phyloP scores from a whole-genome alignment of 495 filamentous ascomycete species.

The Tuber microsphaerosporum region DNA sequence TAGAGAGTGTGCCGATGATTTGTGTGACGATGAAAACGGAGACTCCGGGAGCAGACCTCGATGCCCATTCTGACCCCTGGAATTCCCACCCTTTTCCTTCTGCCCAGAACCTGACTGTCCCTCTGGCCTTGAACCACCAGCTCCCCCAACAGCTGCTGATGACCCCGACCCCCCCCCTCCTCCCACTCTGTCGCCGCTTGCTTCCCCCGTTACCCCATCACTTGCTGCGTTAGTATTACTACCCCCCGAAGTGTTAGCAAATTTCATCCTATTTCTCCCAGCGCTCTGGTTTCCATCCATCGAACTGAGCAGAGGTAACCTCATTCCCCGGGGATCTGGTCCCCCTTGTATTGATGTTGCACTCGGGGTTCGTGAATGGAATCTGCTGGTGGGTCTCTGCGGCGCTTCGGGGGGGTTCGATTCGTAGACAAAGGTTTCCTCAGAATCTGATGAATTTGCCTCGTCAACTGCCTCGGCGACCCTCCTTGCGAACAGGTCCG shows the following conservation, averaged over 20 bases:
- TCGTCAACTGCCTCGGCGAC: constrained; percentile 89
- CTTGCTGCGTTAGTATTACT: constrained; percentile 52
- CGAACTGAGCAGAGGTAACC: constrained; percentile 45
- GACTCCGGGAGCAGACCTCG: constrained; percentile 71
- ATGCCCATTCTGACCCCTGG: constrained; percentile 55
- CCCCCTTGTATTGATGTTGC: constrained; percentile 74
- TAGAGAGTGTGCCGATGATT: constrained; percentile 43
- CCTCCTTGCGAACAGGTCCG: constrained; percentile 95
- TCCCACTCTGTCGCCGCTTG: constrained; percentile 57
- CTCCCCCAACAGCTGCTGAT: constrained; percentile 48
- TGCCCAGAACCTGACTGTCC: constrained; percentile 68
- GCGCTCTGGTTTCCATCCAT: constrained; percentile 54
- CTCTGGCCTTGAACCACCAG: constrained; percentile 59
- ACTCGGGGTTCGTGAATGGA: constrained; percentile 91
- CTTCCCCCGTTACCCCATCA: constrained; percentile 57
- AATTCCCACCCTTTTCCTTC: constrained; percentile 40
- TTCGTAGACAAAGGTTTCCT: constrained; percentile 98
- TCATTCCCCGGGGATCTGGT: constrained; percentile 62
- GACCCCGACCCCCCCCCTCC: constrained; percentile 42
- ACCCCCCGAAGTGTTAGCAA: constrained; percentile 67
- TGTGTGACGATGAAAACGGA: constrained; percentile 49
- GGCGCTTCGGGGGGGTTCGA: constrained; percentile 81
- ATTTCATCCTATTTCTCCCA: constrained; percentile 96
- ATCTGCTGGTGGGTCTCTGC: constrained; percentile 63
- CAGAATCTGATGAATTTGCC: constrained; percentile 89